A percentile compares a stretch with the other conserved stretches of the same genome.
Conservation (phyloP, 2,329 filamentous ascomycete species). For the Epichloe uncinata region DNA sequence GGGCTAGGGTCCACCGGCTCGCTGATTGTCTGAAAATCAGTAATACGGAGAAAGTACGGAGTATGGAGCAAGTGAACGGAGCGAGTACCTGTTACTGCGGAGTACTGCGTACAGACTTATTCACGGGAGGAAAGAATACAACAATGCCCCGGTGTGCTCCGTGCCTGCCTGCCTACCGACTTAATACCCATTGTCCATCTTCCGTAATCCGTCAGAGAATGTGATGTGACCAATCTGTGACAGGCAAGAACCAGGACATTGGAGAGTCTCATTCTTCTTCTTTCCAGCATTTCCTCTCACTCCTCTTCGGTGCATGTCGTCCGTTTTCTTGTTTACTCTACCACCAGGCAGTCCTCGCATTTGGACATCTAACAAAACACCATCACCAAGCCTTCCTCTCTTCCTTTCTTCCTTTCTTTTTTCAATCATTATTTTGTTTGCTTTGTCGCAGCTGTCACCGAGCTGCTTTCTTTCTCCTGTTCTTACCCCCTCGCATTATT, state of each 20-base stretch:
- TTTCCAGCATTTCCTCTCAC: not conserved
- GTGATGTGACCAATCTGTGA: not conserved
- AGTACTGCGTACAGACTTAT: not conserved
- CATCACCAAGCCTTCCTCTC: not conserved
- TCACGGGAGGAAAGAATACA: not conserved
- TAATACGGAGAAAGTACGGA: not conserved
- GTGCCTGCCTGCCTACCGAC: not conserved
- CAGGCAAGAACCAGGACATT: not conserved
- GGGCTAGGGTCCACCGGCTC: not conserved
- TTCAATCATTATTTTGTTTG: not conserved
- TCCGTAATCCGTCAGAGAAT: not conserved
- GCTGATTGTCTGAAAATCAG: not conserved
- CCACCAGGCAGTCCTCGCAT: too few relatives aligned
- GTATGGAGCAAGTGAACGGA: too few relatives aligned
- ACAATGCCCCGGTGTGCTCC: not conserved
- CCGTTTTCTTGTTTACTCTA: not conserved
- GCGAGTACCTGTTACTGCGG: not conserved
- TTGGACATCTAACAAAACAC: not conserved
- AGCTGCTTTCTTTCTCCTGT: not conserved
- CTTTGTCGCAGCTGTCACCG: not conserved
- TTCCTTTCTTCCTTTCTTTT: not conserved
- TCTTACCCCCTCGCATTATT: not conserved
- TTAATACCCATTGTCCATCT: too few relatives aligned
- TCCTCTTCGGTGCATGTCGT: too few relatives aligned
- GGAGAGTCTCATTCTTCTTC: not conserved